A percentile compares a stretch with the other conserved stretches of the same genome.
phyloP scores from a whole-genome alignment of 805 yeast genomes.

The Suhomyces prunicola region DNA sequence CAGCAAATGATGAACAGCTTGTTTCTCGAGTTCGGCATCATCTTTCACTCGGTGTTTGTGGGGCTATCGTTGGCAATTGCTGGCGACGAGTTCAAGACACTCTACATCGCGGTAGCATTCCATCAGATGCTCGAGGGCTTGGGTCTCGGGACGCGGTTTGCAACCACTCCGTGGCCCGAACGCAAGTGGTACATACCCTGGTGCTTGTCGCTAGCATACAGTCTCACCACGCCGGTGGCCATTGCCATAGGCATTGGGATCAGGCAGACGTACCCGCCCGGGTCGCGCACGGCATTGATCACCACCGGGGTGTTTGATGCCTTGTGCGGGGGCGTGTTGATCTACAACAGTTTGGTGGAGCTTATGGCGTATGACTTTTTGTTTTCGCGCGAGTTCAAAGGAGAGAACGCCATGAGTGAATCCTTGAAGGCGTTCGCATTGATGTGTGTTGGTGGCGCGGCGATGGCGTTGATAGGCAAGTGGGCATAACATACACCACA shows the following conservation, averaged over 20 bases:
- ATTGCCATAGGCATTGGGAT: conserved; percentile 79
- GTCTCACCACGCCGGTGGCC: conserved; percentile 66
- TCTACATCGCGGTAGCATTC: conserved; percentile 28
- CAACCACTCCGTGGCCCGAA: conserved; percentile 25
- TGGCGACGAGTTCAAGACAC: conserved; percentile 26
- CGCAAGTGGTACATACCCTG: conserved; percentile 45
- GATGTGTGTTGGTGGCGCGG: conserved; percentile 25
- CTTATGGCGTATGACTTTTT: conserved; percentile 76
- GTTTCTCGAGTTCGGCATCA: conserved; percentile 30
- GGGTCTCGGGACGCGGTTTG: conserved; percentile 31
- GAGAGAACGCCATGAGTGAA: conserved; percentile 15
- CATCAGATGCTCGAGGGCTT: conserved; percentile 35
- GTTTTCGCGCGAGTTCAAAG: conserved; percentile 37
- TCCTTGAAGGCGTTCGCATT: conserved; percentile 23
- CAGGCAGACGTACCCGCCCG: conserved; percentile 57
- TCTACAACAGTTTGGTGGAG: conserved; percentile 77
- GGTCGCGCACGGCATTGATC: conserved; percentile 55
- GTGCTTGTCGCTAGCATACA: conserved; percentile 26
- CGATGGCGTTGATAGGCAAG: conserved; percentile 33
- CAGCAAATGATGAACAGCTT: conserved; percentile 56
- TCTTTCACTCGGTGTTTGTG: conserved; percentile 33
- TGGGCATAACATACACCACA: conserved; percentile 24
- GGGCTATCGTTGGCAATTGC: conserved; percentile 32
- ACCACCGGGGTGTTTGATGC: conserved; percentile 74
- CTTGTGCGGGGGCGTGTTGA: conserved; percentile 71